Evolutionary conservation across 108 stramenopile species (phyloP).

Genomic region (Tribonema minus): DNA sequence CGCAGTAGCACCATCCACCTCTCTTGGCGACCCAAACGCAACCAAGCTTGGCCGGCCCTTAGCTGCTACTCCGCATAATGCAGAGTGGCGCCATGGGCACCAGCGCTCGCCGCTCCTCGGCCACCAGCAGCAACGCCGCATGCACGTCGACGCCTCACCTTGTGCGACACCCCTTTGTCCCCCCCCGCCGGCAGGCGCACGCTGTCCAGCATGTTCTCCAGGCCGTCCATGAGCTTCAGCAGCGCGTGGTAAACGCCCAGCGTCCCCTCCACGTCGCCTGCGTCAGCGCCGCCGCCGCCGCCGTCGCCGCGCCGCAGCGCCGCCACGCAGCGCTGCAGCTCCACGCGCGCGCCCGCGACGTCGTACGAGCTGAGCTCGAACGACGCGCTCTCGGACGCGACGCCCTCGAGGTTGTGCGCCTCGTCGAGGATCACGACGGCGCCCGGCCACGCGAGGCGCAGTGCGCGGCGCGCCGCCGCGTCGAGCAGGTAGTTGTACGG

Average conservation of each 20-base stretch:
- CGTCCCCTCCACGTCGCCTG: neutral
- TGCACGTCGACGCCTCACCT: too few species aligned
- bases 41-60: too few species aligned
- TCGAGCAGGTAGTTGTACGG: conserved; percentile 99
- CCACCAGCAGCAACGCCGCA: too few species aligned
- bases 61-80: too few species aligned
- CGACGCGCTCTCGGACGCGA: conserved; percentile 84
- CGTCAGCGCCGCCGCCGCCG: neutral
- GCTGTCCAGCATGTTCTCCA: neutral
- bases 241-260: neutral
- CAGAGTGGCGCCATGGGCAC: too few species aligned
- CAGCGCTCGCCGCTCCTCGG: too few species aligned
- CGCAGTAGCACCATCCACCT: too few species aligned
- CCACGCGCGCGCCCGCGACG: conserved; percentile 61
- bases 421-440: conserved; percentile 94
- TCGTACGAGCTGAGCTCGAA: conserved; percentile 79
- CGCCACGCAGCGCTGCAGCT: conserved; percentile 57
- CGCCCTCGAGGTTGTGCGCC: conserved; percentile 96
- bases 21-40: too few species aligned
- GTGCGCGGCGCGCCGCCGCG: conserved; percentile 65
- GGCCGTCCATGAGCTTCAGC: neutral
- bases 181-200: neutral
- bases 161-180: neutral
- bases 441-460: conserved; percentile 62
- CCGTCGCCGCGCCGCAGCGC: conserved; percentile 39